Evolutionary conservation across 1,284 basidiomycete species (phyloP).

Genomic region (Exsudoporus floridanus): DNA sequence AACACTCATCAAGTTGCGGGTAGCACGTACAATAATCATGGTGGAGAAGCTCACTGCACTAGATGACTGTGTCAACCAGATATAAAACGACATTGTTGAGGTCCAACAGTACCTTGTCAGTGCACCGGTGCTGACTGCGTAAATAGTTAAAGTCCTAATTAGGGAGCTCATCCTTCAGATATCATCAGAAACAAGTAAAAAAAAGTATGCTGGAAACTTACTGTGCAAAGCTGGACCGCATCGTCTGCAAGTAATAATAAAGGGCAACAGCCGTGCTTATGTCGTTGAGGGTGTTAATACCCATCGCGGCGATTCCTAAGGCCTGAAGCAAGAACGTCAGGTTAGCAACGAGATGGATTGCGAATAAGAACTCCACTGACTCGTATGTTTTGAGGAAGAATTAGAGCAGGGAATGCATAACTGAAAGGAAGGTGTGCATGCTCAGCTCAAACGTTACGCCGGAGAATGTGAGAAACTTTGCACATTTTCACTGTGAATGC

Average conservation of each 20-base stretch:
- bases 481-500: slow-evolving; percentile 52
- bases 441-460: slow-evolving; percentile 23
- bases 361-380: slow-evolving; percentile 9
- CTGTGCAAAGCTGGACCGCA: slow-evolving; percentile 44
- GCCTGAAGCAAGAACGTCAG: slow-evolving; percentile 27
- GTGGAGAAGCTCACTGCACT: slow-evolving; percentile 60
- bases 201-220: slow-evolving; percentile 1
- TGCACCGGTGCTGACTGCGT: slow-evolving; percentile 51
- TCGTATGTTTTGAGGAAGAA: slow-evolving; percentile 15
- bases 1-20: background rate
- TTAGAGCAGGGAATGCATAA: slow-evolving; percentile 12
- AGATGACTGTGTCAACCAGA: slow-evolving; percentile 10
- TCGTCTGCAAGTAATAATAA: slow-evolving; percentile 50
- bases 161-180: slow-evolving; percentile 53
- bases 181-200: background rate
- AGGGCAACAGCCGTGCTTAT: slow-evolving; percentile 47
- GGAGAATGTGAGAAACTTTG: slow-evolving; percentile 12
- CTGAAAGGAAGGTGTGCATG: slow-evolving; percentile 10
- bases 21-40: slow-evolving; percentile 49
- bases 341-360: background rate
- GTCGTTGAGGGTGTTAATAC: slow-evolving; percentile 47
- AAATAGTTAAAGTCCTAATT: slow-evolving; percentile 52
- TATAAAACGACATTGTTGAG: background rate
- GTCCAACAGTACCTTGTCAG: slow-evolving; percentile 50
- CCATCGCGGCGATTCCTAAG: slow-evolving; percentile 45